Conservation (phyloP, 2,329 filamentous ascomycete species). For the Ilyonectria mors-panacis region DNA sequence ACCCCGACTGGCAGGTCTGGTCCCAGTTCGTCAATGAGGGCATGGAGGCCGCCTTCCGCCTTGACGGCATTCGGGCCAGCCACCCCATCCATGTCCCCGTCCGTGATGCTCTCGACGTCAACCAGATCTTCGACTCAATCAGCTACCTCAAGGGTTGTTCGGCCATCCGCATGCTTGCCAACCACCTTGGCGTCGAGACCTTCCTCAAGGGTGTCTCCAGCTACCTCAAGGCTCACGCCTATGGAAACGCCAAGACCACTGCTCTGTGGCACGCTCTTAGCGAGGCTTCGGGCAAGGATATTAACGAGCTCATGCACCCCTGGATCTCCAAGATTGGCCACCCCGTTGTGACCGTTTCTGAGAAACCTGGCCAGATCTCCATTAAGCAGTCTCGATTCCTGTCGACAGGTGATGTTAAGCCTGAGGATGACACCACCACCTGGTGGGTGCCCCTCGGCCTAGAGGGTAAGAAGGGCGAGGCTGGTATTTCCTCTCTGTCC, state of each 20-base stretch:
- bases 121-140: constrained; percentile 98
- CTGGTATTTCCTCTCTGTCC: constrained; percentile 75
- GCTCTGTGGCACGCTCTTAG: constrained; percentile 92
- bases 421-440: constrained; percentile 89
- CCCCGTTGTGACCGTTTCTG: constrained; percentile 88
- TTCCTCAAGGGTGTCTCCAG: constrained; percentile 92
- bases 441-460: constrained; percentile 97
- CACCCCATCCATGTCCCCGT: constrained; percentile 98
- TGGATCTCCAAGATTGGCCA: constrained; percentile 98
- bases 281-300: constrained; percentile 88
- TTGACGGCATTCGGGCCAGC: constrained; percentile 91
- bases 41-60: constrained; percentile 90
- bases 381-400: constrained; percentile 92
- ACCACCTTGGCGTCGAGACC: constrained; percentile 87
- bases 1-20: constrained; percentile 99
- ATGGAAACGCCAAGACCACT: constrained; percentile 90
- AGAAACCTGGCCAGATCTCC: constrained; percentile 85
- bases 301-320: constrained; percentile 88
- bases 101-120: constrained; percentile 92
- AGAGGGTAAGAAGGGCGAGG: constrained; percentile 78
- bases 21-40: constrained; percentile 96
- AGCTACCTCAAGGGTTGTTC: constrained; percentile 98
- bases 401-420: constrained; percentile 89
- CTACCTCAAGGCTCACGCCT: constrained; percentile 91
- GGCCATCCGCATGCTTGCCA: constrained; percentile 95